Base-by-base conservation (phyloP, 164 flowering plant species). In the Umbilicus rupestris region DNA sequence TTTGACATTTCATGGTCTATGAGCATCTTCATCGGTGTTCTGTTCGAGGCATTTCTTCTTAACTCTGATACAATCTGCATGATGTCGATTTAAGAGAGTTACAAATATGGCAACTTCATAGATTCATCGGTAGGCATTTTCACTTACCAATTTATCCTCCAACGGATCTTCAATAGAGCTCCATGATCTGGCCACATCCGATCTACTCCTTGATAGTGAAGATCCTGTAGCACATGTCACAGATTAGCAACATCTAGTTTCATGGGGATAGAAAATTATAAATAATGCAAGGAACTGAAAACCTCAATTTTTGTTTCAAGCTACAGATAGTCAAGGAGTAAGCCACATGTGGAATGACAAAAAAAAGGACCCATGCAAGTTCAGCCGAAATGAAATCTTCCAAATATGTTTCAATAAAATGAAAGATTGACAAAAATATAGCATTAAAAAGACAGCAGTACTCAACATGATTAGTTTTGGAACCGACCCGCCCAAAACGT, bases 11-110 rank as follows among this genome's bases (percentile, higher is more conserved):
- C 97, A 70, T 84, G 87, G 69, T 86, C 99, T 65, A 91, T 82
- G 49, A 94, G 96, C 84, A 82, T 85, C 80, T 94, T 94, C 87
- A 94, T 90, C 64, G 99, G 96, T 65, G 89, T 87, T 59, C 76
- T 80, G 77, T 78, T 81, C 49, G 83, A 81, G 60, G 79, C 73
- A 64, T 69, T 78, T 73, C 76, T 78, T 49, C 72, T 77, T 31
- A 76, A 66, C 66, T 91, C 93, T 50, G 82, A 71, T 39, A 76
- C 76, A 42, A 81, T 73, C 98, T 93, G 85, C 70, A 83, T 8
- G 59, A 19, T 11, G 33, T 26, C 12, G 19, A 26, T 28, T 55
- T 3, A 29, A 63, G n/a, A 63, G 65, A n/a, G 24, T 63, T 17
- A 39, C 45, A 14, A 2, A 5, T 37, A 20, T 4, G 5, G n/a